Evolutionary conservation across 2,329 filamentous ascomycete genomes (phyloP), one percentile per base, ranked within the genome.

Genomic region (Pseudocercospora ulei): DNA sequence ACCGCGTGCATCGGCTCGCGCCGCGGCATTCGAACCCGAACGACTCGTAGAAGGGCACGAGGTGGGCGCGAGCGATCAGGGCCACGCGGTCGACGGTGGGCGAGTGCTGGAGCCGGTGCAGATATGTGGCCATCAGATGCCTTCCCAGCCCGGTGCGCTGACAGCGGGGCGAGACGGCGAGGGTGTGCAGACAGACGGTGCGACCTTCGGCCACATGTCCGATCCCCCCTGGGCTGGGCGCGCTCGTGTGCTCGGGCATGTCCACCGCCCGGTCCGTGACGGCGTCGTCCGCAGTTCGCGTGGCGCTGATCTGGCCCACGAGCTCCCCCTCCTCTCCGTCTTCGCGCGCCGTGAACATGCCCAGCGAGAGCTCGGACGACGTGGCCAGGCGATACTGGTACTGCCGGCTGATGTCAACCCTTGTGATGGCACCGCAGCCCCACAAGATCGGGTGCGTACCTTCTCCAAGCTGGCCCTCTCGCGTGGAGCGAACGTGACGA

Each of bases 231-330:
- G 27, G 5, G 62, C 9, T 7, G 5, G 12, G n/a, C 4, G 23
- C 31, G 13, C 22, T 27, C 16, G 56, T 33, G 65, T 59, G 26
- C 58, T 57, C 36, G 0, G 84, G 83, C 27, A 77, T 68, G 17
- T 69, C 71, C 82, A 92, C 90, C 44, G 82, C 75, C 3, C 68
- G 69, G 52, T 92, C 84, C 1, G 77, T 80, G 38, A 90, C 75
- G 27, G 73, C 59, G 0, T 63, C 57, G 28, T 72, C 70, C 24
- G 67, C 65, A 24, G 77, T 79, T 47, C 81, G 76, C 5, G 83
- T 85, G 9, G 80, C 73, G 44, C 90, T 68, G 48, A 86, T 69
- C 60, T 92, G 82, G 23, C 75, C 84, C 27, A 93, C 47, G 40
- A 35, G 45, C 9, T 36, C 34, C 22, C 34, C 19, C 22, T 13